phyloP scores from a whole-genome alignment of 2,329 filamentous ascomycete species.

The Paecilomyces formosus region DNA sequence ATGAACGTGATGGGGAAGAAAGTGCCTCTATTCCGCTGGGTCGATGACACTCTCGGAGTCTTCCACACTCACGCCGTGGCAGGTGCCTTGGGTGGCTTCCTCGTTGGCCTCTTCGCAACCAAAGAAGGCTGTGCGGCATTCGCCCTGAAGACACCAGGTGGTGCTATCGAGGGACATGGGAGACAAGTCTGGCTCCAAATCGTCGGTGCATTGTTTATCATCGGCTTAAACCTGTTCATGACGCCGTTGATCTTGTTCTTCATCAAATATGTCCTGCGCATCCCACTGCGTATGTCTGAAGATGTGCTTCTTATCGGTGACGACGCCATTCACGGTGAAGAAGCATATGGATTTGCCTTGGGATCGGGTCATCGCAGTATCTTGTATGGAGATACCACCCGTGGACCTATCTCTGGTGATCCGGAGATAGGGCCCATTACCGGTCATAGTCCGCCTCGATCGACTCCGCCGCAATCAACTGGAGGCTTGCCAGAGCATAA shows the following conservation, averaged over 20 bases:
- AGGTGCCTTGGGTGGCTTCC: constrained; percentile 39
- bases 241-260: constrained; percentile 43
- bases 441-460: background rate
- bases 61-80: constrained; percentile 45
- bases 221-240: constrained; percentile 46
- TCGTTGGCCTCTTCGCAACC: constrained; percentile 42
- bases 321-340: constrained; percentile 43
- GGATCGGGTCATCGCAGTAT: constrained; percentile 2
- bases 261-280: constrained; percentile 44
- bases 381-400: background rate
- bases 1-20: constrained; percentile 44
- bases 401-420: background rate
- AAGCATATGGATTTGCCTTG: constrained; percentile 29
- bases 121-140: constrained; percentile 41
- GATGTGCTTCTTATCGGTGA: constrained; percentile 41
- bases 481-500: background rate
- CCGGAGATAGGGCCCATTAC: background rate
- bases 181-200: constrained; percentile 45
- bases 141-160: constrained; percentile 37
- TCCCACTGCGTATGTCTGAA: constrained; percentile 42
- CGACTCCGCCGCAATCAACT: background rate
- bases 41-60: constrained; percentile 47
- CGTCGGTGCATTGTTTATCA: constrained; percentile 42
- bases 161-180: constrained; percentile 45
- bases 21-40: constrained; percentile 51